Conservation (phyloP, 768 basidiomycete species). For the Leucosporidium creatinivorum region DNA sequence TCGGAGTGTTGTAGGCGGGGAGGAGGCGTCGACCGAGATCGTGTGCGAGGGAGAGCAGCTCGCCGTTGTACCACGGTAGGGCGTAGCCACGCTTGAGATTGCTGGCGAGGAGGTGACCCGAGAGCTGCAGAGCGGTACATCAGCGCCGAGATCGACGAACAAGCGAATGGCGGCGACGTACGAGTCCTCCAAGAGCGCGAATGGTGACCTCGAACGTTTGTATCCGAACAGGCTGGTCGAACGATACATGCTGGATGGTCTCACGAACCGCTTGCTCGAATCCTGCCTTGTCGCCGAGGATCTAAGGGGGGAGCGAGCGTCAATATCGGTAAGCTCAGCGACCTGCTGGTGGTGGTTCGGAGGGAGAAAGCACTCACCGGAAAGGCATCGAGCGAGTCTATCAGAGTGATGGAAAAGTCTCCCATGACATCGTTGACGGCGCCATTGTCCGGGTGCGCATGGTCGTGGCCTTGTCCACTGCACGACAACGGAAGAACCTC, state of each 20-base stretch:
- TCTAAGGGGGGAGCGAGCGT: constrained; percentile 1
- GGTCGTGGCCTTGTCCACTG: constrained; percentile 60
- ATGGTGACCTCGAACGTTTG: constrained; percentile 98
- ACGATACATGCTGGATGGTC: constrained; percentile 73
- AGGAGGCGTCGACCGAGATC: constrained; percentile 80
- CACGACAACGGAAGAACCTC: constrained; percentile 87
- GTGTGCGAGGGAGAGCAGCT: constrained; percentile 64
- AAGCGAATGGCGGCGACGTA: constrained; percentile 14
- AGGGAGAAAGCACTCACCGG: constrained; percentile 44
- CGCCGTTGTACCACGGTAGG: constrained; percentile 65
- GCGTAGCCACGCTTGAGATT: constrained; percentile 31
- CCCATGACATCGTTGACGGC: constrained; percentile 88
- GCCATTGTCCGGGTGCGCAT: constrained; percentile 48
- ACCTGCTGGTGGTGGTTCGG: too few relatives aligned
- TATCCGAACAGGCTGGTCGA: constrained; percentile 90
- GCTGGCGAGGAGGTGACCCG: constrained; percentile 60
- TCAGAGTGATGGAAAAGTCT: constrained; percentile 52
- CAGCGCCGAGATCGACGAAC: neutral
- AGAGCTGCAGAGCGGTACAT: constrained; percentile 44
- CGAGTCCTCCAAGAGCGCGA: constrained; percentile 78
- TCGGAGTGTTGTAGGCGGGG: constrained; percentile 84
- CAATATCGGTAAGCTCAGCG: neutral
- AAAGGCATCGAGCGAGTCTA: constrained; percentile 69
- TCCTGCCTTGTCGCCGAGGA: constrained; percentile 67
- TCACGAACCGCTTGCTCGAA: constrained; percentile 80